phyloP scores from a whole-genome alignment of 2,329 filamentous ascomycete genomes.

The Teratosphaeria gauchensis region DNA sequence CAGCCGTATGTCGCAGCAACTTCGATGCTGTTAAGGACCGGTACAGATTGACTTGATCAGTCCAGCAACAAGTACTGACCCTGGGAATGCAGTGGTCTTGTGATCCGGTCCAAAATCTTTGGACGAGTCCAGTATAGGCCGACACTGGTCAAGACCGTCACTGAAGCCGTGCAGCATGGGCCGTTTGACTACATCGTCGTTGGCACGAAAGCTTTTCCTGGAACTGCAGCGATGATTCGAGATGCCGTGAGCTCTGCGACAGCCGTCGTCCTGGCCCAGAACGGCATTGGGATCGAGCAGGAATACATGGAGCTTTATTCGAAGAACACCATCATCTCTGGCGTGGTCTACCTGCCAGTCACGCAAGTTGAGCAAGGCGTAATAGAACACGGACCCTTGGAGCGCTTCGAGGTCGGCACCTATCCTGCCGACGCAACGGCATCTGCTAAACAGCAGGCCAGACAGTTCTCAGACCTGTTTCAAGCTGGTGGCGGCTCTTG shows the following conservation, averaged over 20 bases:
- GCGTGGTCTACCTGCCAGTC: constrained; percentile 46
- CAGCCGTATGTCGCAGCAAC: constrained; percentile 36
- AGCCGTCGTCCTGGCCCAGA: constrained; percentile 51
- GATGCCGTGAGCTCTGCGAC: constrained; percentile 36
- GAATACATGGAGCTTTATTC: constrained; percentile 44
- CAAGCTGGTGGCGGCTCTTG: constrained; percentile 36
- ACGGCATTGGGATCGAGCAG: constrained; percentile 52
- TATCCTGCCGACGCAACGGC: constrained; percentile 31
- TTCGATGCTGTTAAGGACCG: constrained; percentile 30
- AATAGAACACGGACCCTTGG: constrained; percentile 38
- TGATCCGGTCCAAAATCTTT: constrained; percentile 32
- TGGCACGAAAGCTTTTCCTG: constrained; percentile 37
- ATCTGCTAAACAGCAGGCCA: constrained; percentile 6
- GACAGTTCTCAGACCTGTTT: constrained; percentile 14
- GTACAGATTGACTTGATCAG: neutral
- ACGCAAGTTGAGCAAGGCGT: constrained; percentile 42
- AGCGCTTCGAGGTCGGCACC: constrained; percentile 42
- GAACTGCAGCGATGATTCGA: constrained; percentile 27
- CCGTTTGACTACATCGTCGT: constrained; percentile 41
- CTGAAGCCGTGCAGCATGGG: constrained; percentile 25
- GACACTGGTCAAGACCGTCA: constrained; percentile 23
- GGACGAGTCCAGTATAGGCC: constrained; percentile 27
- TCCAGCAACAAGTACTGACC: neutral
- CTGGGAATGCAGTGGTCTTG: constrained; percentile 22
- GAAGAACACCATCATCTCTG: constrained; percentile 44